Conservation (phyloP, 306 rosid species). For the Begonia fuchsioides region DNA sequence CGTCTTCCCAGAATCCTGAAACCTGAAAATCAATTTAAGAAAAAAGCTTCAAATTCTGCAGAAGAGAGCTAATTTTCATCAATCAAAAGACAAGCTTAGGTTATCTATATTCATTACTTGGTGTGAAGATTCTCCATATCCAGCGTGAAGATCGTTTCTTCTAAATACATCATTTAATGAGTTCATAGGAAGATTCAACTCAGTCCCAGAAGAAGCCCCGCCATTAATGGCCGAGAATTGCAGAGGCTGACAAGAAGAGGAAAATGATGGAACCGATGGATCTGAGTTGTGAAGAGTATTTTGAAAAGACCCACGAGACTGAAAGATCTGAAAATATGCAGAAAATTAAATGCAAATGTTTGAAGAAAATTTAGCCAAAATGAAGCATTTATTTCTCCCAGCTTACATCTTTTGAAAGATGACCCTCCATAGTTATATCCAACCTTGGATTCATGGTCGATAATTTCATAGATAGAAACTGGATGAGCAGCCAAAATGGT, state of each 20-base stretch:
- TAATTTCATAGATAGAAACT: slow-evolving; percentile 59
- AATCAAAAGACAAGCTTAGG: not conserved
- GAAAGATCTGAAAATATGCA: slow-evolving; percentile 26
- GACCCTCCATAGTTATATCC: slow-evolving; percentile 34
- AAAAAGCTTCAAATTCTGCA: slow-evolving; percentile 7
- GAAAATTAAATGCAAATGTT: slow-evolving; percentile 4
- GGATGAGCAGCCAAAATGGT: slow-evolving; percentile 7
- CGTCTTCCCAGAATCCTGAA: slow-evolving; percentile 34
- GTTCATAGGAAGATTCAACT: slow-evolving; percentile 20
- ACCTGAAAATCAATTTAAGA: slow-evolving; percentile 15
- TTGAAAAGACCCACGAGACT: slow-evolving; percentile 25
- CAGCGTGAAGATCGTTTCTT: slow-evolving; percentile 14
- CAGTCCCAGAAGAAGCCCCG: slow-evolving; percentile 15
- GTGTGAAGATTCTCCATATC: slow-evolving; percentile 19
- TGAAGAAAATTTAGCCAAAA: not conserved
- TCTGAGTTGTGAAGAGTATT: slow-evolving; percentile 22
- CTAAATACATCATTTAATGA: slow-evolving; percentile 13
- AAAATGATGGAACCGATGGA: slow-evolving; percentile 19
- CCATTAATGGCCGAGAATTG: slow-evolving; percentile 22
- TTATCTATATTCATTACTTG: slow-evolving; percentile 17
- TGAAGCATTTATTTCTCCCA: not conserved
- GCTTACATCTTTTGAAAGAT: slow-evolving; percentile 40
- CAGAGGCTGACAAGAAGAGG: slow-evolving; percentile 24
- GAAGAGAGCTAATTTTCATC: not conserved
- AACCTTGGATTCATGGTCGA: slow-evolving; percentile 42